These are phyloP conservation scores for Gymnopilus dilepis DNA, from an alignment of 768 basidiomycete genomes.

Conservation along the genomic window DNA sequence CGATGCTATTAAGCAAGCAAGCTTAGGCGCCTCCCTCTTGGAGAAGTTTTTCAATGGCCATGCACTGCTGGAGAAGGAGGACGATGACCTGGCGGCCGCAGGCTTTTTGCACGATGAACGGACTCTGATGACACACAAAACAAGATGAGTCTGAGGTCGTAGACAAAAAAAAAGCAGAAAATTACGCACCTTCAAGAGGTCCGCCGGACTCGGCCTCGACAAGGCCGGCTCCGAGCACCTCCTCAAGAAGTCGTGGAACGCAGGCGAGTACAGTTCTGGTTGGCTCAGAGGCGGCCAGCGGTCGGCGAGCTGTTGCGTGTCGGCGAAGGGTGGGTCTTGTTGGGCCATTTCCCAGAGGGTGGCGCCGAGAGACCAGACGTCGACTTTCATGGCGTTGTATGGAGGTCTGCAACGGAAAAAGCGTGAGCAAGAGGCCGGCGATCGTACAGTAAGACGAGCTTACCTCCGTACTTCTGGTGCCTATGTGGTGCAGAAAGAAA, in stretches of 20 bases:
- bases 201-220: slow-evolving; percentile 58
- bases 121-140: slow-evolving; percentile 55
- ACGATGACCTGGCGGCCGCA: slow-evolving; percentile 72
- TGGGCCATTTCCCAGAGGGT: slow-evolving; percentile 86
- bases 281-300: slow-evolving; percentile 69
- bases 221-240: slow-evolving; percentile 66
- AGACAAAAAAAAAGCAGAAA: slow-evolving; percentile 5
- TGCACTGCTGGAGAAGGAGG: slow-evolving; percentile 70
- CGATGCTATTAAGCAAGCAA: not conserved
- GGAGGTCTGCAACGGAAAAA: slow-evolving; percentile 50
- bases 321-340: slow-evolving; percentile 73
- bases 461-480: slow-evolving; percentile 81
- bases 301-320: slow-evolving; percentile 58
- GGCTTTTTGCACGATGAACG: slow-evolving; percentile 66
- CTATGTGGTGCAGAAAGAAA: slow-evolving; percentile 32
- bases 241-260: slow-evolving; percentile 75
- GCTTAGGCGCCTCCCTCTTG: slow-evolving; percentile 24
- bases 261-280: slow-evolving; percentile 65
- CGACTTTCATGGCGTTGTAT: slow-evolving; percentile 77
- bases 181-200: slow-evolving; percentile 60
- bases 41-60: slow-evolving; percentile 61
- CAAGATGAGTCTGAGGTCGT: not conserved
- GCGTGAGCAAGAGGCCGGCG: not conserved
- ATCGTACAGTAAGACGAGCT: slow-evolving; percentile 29
- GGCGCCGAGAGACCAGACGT: slow-evolving; percentile 83